Evolutionary conservation across 139 green algal genomes (phyloP).

Genomic region (Asterochloris erici): DNA sequence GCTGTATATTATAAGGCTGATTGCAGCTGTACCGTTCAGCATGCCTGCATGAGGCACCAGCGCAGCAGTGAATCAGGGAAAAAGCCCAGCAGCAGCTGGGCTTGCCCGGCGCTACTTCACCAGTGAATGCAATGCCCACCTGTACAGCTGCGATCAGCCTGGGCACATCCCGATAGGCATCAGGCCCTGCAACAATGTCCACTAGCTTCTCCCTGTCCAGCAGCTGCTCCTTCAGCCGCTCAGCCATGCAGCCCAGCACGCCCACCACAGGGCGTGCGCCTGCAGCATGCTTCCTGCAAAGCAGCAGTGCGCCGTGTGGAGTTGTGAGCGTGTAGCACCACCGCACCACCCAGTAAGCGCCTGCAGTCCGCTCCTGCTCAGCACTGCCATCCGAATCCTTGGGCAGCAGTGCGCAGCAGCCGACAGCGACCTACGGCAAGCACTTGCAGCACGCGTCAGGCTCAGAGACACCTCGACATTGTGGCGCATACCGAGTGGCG

Average conservation of each 20-base stretch:
- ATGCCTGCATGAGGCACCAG: neutral
- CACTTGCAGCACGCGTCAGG: no score
- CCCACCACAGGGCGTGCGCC: constrained; percentile 53
- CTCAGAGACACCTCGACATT: no score
- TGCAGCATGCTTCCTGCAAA: constrained; percentile 3
- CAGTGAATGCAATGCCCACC: constrained; percentile 3
- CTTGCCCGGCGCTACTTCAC: neutral
- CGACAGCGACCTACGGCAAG: neutral
- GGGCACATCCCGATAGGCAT: constrained; percentile 87
- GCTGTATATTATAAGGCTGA: no score
- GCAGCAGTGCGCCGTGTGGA: neutral
- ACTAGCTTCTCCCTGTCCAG: constrained; percentile 70
- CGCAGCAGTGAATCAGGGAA: neutral
- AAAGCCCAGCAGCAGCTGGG: neutral
- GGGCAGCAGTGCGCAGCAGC: neutral
- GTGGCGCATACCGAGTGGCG: no score
- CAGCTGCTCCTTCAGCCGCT: constrained; percentile 76
- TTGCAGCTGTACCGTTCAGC: no score
- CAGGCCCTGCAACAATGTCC: constrained; percentile 86
- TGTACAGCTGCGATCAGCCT: constrained; percentile 65
- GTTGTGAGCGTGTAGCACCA: no score
- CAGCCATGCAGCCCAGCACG: constrained; percentile 94
- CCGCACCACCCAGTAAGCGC: no score
- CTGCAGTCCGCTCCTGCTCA: neutral
- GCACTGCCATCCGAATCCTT: no score